Evolutionary conservation across 2,329 filamentous ascomycete genomes (phyloP).

Genomic region (Aspergillus transmontanensis): DNA sequence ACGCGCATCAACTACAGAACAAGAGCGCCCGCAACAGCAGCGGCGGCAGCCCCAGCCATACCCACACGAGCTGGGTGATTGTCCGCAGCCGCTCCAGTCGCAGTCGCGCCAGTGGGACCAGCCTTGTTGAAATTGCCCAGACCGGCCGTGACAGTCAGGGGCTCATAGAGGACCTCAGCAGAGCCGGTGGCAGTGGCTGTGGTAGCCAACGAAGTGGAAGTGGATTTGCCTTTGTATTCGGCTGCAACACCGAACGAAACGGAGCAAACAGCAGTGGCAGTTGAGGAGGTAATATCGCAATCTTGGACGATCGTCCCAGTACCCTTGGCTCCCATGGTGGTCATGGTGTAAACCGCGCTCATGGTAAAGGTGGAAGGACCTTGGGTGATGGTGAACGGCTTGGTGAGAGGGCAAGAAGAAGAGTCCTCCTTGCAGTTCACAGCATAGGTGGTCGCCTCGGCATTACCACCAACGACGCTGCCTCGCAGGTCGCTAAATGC

Average conservation of each 20-base stretch:
- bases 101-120: slow-evolving; percentile 13
- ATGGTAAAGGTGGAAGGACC: slow-evolving; percentile 23
- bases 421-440: slow-evolving; percentile 13
- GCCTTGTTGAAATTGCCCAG: slow-evolving; percentile 17
- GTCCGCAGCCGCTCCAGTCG: slow-evolving; percentile 10
- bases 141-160: slow-evolving; percentile 21
- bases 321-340: slow-evolving; percentile 4
- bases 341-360: slow-evolving; percentile 14
- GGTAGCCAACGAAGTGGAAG: slow-evolving; percentile 9
- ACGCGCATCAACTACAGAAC: not conserved
- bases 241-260: not conserved
- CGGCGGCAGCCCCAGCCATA: slow-evolving; percentile 19
- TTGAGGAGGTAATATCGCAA: slow-evolving; percentile 15
- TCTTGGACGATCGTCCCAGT: slow-evolving; percentile 12
- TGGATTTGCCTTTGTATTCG: not conserved
- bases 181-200: slow-evolving; percentile 1
- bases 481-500: slow-evolving; percentile 7
- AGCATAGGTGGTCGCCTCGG: slow-evolving; percentile 21
- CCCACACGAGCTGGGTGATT: slow-evolving; percentile 4
- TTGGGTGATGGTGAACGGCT: slow-evolving; percentile 21
- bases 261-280: slow-evolving; percentile 1
- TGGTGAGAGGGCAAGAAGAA: slow-evolving; percentile 10
- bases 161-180: slow-evolving; percentile 15
- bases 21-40: slow-evolving; percentile 42
- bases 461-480: slow-evolving; percentile 21